Evolutionary conservation across 1,284 basidiomycete species (phyloP).

Genomic region (Wallemia ichthyophaga): DNA sequence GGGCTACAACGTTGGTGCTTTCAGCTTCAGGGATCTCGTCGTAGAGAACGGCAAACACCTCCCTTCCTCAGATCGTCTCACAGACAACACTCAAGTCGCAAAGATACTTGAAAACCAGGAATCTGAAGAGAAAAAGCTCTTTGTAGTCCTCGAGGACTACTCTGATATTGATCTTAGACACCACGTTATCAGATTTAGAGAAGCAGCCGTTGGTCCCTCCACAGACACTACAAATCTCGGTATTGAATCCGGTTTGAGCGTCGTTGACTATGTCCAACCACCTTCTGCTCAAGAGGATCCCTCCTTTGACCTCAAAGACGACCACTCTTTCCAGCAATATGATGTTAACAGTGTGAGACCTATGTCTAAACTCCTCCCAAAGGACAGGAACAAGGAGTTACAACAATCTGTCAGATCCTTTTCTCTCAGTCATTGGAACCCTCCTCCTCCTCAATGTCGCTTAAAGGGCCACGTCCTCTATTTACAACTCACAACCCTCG

Average conservation of each 20-base stretch:
- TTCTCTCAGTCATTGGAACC: constrained; percentile 26
- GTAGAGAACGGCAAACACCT: background rate
- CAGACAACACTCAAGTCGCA: background rate
- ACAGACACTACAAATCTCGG: background rate
- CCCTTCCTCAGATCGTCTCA: background rate
- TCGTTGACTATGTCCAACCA: background rate
- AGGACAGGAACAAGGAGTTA: background rate
- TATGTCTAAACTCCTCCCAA: background rate
- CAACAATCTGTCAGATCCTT: constrained; percentile 16
- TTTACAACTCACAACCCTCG: constrained; percentile 22
- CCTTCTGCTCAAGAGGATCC: background rate
- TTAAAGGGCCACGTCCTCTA: constrained; percentile 26
- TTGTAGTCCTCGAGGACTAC: background rate
- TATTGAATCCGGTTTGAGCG: background rate
- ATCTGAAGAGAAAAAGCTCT: background rate
- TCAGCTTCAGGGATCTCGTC: background rate
- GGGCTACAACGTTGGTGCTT: background rate
- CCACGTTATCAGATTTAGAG: background rate
- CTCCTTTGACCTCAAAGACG: constrained; percentile 1
- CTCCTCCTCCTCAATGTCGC: constrained; percentile 23
- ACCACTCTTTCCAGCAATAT: background rate
- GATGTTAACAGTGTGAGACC: background rate
- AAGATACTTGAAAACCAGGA: background rate
- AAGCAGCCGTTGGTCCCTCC: background rate
- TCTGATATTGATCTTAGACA: background rate